phyloP scores from a whole-genome alignment of 2,329 filamentous ascomycete species.

The Sporothrix pseudoabietina region DNA sequence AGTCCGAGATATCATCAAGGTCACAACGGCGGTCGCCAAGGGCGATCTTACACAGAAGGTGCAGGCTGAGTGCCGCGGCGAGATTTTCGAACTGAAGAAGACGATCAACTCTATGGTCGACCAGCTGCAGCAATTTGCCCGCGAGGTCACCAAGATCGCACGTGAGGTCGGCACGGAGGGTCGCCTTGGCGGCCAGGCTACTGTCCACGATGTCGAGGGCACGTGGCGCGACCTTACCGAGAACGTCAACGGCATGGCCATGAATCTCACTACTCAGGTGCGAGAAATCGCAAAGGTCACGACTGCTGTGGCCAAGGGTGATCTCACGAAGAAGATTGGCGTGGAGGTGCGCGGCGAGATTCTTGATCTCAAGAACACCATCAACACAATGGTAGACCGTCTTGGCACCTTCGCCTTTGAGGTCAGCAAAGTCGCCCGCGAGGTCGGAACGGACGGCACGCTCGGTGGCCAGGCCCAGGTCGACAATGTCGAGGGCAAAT shows the following conservation, averaged over 20 bases:
- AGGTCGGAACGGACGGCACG: constrained; percentile 94
- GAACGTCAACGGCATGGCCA: constrained; percentile 97
- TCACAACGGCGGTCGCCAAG: constrained; percentile 70
- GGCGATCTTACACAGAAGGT: constrained; percentile 97
- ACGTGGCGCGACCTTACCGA: constrained; percentile 96
- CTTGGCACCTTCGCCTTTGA: constrained; percentile 94
- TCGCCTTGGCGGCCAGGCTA: constrained; percentile 89
- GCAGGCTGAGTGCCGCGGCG: constrained; percentile 86
- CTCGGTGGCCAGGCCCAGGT: constrained; percentile 92
- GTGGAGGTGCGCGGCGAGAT: constrained; percentile 95
- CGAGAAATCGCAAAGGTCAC: constrained; percentile 97
- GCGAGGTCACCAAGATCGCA: constrained; percentile 94
- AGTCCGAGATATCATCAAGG: constrained; percentile 91
- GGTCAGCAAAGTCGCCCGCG: constrained; percentile 90
- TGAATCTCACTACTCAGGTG: constrained; percentile 96
- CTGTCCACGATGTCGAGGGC: constrained; percentile 92
- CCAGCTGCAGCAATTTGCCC: constrained; percentile 92
- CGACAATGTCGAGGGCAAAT: constrained; percentile 94
- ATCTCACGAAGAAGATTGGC: constrained; percentile 93
- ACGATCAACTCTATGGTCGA: constrained; percentile 99
- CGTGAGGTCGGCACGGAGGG: constrained; percentile 96
- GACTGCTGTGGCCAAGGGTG: constrained; percentile 89
- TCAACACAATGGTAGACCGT: constrained; percentile 98
- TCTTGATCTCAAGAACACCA: constrained; percentile 90
- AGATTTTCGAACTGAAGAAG: constrained; percentile 91